Evolutionary conservation across 495 filamentous ascomycete species (phyloP).

Genomic region (Sordaria brevicollis): DNA sequence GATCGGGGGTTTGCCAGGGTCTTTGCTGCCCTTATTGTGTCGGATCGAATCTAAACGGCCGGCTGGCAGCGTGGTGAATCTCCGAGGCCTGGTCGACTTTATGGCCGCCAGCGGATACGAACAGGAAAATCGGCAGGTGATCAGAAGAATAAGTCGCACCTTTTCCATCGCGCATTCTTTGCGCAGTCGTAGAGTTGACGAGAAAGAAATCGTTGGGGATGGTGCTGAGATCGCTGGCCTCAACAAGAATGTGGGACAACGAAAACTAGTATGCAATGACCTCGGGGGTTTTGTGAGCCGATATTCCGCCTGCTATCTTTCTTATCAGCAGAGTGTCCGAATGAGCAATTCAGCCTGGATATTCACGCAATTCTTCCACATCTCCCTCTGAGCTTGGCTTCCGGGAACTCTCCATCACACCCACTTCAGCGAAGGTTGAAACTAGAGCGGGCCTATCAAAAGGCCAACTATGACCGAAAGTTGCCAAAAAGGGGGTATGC

Average conservation of each 20-base stretch:
- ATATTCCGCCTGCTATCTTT: background rate
- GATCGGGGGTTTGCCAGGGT: background rate
- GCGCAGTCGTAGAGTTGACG: background rate
- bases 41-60: background rate
- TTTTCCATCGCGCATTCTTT: background rate
- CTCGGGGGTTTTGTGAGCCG: background rate
- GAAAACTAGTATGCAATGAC: background rate
- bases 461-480: background rate
- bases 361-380: background rate
- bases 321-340: background rate
- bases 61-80: background rate
- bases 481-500: background rate
- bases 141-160: background rate
- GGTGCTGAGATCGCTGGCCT: background rate
- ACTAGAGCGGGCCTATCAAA: background rate
- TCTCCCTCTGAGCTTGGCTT: background rate
- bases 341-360: background rate
- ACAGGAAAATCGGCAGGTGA: background rate
- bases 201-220: background rate
- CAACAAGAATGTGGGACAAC: background rate
- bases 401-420: background rate
- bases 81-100: background rate
- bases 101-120: background rate
- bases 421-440: background rate
- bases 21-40: background rate